These are phyloP conservation scores for Chrysanthemum makinoi DNA, from an alignment of 129 eudicot genomes.

Conservation along the genomic window DNA sequence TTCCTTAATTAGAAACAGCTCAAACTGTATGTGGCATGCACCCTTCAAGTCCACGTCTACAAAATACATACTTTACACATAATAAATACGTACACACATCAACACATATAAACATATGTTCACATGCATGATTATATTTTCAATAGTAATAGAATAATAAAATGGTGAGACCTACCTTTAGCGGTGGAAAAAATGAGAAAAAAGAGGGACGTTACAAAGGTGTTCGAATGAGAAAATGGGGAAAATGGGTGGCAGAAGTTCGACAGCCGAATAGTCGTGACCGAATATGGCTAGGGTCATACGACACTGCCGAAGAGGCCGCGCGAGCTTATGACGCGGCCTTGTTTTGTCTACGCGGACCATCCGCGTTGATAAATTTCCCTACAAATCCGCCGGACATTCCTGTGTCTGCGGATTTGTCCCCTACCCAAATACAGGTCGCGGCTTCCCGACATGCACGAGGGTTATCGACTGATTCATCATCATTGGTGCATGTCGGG, in stretches of 20 bases:
- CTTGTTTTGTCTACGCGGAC: slow-evolving; percentile 79
- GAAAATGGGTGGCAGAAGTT: slow-evolving; percentile 90
- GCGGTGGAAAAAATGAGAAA: slow-evolving; percentile 27
- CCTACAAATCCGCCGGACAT: slow-evolving; percentile 73
- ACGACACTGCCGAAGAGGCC: slow-evolving; percentile 77
- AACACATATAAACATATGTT: neutral
- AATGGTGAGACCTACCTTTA: slow-evolving; percentile 28
- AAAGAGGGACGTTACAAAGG: slow-evolving; percentile 57
- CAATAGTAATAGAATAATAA: neutral
- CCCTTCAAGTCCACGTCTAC: slow-evolving; percentile 8
- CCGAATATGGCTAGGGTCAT: slow-evolving; percentile 90
- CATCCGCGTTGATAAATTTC: slow-evolving; percentile 63
- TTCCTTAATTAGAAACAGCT: neutral
- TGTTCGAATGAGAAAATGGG: slow-evolving; percentile 94
- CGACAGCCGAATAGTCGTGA: slow-evolving; percentile 84
- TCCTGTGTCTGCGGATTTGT: slow-evolving; percentile 35
- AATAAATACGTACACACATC: neutral
- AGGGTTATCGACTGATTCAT: slow-evolving; percentile 19
- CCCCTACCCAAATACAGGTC: slow-evolving; percentile 65
- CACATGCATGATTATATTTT: neutral
- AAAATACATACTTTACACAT: neutral
- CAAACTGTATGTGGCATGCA: slow-evolving; percentile 21
- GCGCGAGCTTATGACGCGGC: slow-evolving; percentile 98
- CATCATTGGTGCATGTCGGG: neutral
- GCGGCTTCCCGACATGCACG: slow-evolving; percentile 60